Evolutionary conservation across 202 grass and related monocot species (phyloP).

Genomic region (Carex arenaria): DNA sequence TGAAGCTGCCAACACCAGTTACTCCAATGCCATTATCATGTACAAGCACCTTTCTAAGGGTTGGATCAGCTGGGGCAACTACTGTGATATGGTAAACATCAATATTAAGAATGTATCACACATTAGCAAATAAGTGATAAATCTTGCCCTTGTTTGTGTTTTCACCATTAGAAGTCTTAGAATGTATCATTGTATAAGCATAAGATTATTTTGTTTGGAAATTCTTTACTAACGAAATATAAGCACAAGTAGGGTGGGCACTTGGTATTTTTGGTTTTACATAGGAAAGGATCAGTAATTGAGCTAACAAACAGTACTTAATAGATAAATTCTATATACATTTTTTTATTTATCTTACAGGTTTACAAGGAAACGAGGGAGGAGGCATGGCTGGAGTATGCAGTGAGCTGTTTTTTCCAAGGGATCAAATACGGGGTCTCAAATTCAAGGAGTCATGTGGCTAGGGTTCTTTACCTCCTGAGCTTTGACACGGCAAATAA

Average conservation of each 20-base stretch:
- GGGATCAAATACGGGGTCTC: conserved; percentile 93
- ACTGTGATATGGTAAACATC: conserved; percentile 91
- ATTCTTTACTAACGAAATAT: not conserved
- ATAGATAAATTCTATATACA: not conserved
- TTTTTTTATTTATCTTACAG: conserved; percentile 31
- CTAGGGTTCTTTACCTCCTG: conserved; percentile 90
- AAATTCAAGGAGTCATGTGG: conserved; percentile 92
- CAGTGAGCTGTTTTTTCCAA: conserved; percentile 94
- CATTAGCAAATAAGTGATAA: not conserved
- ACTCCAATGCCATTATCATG: conserved; percentile 84
- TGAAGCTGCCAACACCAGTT: conserved; percentile 57
- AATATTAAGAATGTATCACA: not conserved
- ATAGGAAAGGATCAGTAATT: not conserved
- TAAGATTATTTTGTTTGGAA: not conserved
- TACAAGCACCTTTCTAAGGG: conserved; percentile 97
- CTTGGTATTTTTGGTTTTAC: not conserved
- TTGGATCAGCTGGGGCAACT: conserved; percentile 99
- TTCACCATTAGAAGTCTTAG: not conserved
- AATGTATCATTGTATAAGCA: not conserved
- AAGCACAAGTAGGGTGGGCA: not conserved
- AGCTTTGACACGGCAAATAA: conserved; percentile 98
- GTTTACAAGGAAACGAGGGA: conserved; percentile 91
- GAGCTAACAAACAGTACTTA: not conserved
- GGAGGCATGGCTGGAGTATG: conserved; percentile 90
- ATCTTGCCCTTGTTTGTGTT: not conserved